Base-by-base conservation (phyloP, 1,284 basidiomycete genomes). In the Xerocomus minutiporus region DNA sequence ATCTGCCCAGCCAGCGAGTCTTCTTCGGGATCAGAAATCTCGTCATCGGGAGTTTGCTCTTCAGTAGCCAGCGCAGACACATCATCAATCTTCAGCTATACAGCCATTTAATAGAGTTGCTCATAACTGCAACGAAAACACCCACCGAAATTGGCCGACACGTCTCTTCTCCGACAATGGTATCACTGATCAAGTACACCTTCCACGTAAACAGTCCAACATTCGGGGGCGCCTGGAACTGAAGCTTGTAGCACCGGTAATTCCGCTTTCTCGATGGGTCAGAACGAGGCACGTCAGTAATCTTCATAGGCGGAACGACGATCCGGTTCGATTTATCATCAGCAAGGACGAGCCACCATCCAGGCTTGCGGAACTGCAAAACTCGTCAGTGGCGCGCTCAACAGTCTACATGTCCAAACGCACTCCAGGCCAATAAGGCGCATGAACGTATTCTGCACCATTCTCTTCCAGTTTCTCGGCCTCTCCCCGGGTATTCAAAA, bases 1-100 rank as follows among this genome's bases (percentile, higher is more conserved):
- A 99, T 97, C 76, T 99, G 97, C 4, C 97, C 97, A 3, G 95
- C 97, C 44, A 99, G 75, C 25, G 86, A 82, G 71, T 97, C 95
- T 71, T 97, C 95, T 46, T 97, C 95, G 0, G 94, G 94, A 51
- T 97, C 94, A 0, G 92, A 96, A 57, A 97, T 97, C 54, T 95
- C 93, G 65, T 96, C 93, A 46, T 95, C 93, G 13, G 72, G 76
- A 20, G 73, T 80, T 53, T 79, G 76, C 52, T 87, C 86, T 9
- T 86, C 84, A 0, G 72, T 73, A 8, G 72, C 76, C 12, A 86
- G 74, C 5, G 75, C 75, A 12, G 84, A 77, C 8, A 80, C 73
- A 32, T 91, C 85, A 54, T 93, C 90, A 42, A 97, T 87, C 66
- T 87, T 86, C 59, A 96, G 82, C 91, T 93, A 48, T 5, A 46